These are phyloP conservation scores for Ceratocystis eucalypticola DNA, from an alignment of 2,329 filamentous ascomycete species.

Conservation along the genomic window DNA sequence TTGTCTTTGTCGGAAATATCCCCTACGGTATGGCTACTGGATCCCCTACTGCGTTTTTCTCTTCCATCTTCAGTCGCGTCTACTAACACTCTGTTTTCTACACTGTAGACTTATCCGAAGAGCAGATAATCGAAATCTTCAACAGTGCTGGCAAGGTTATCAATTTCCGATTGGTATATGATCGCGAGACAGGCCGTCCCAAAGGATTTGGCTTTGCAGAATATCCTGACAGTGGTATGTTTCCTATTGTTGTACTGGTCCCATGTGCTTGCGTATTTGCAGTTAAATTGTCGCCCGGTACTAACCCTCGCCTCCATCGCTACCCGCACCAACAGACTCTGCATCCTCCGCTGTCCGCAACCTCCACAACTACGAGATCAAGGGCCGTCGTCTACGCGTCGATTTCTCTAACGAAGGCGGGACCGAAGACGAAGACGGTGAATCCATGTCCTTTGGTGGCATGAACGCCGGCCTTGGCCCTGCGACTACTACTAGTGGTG, in stretches of 20 bases:
- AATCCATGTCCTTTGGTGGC: slow-evolving; percentile 15
- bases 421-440: slow-evolving; percentile 47
- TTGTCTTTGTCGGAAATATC: slow-evolving; percentile 77
- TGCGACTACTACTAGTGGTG: slow-evolving; percentile 26
- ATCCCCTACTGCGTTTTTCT: neutral
- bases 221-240: slow-evolving; percentile 73
- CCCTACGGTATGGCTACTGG: slow-evolving; percentile 49
- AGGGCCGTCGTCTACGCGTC: slow-evolving; percentile 85
- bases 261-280: too few relatives aligned
- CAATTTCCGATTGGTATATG: slow-evolving; percentile 82
- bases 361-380: slow-evolving; percentile 86
- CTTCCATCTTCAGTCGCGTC: neutral
- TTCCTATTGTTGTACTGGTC: too few relatives aligned
- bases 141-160: slow-evolving; percentile 79
- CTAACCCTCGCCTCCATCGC: slow-evolving; percentile 9
- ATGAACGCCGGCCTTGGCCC: slow-evolving; percentile 14
- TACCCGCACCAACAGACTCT: slow-evolving; percentile 38
- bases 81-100: slow-evolving; percentile 13
- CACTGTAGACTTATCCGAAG: slow-evolving; percentile 69
- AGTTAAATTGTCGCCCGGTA: neutral
- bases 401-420: slow-evolving; percentile 92
- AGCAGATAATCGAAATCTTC: slow-evolving; percentile 91
- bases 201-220: slow-evolving; percentile 97
- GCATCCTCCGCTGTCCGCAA: slow-evolving; percentile 91
- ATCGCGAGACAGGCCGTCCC: slow-evolving; percentile 83